These are phyloP conservation scores for Ceratonia siliqua DNA, from an alignment of 306 rosid species.

Conservation along the genomic window DNA sequence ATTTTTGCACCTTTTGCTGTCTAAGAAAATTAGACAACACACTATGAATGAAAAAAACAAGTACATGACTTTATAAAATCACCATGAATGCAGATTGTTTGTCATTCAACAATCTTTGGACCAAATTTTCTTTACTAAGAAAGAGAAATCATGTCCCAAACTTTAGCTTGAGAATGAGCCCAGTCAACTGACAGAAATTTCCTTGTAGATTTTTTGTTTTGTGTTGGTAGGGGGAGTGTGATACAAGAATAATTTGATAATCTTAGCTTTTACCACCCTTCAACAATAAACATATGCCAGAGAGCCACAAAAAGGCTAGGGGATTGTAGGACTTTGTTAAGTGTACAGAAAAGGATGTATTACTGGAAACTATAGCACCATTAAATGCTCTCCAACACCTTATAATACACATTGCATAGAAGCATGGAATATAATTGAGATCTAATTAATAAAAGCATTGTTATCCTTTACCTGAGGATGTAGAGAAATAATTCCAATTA, in stretches of 20 bases:
- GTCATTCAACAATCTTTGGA: not conserved
- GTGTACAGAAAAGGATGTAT: constrained; percentile 3
- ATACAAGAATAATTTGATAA: not conserved
- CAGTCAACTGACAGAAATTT: not conserved
- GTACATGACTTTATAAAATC: not conserved
- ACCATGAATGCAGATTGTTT: not conserved
- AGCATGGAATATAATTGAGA: not conserved
- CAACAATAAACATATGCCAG: not conserved
- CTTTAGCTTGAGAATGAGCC: not conserved
- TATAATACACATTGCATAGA: constrained; percentile 30
- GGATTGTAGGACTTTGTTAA: not conserved
- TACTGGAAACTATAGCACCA: constrained; percentile 5
- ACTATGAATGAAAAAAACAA: no score
- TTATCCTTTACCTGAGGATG: constrained; percentile 73
- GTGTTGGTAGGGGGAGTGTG: not conserved
- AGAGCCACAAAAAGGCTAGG: not conserved
- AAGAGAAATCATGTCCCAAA: not conserved
- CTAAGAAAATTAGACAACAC: constrained; percentile 38
- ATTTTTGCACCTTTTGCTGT: constrained; percentile 93
- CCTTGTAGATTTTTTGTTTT: not conserved
- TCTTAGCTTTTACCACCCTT: not conserved
- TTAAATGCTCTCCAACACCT: constrained; percentile 9
- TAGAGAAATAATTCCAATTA: constrained; percentile 68
- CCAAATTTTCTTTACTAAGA: not conserved
- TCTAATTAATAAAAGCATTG: constrained; percentile 16